phyloP scores from a whole-genome alignment of 257 asterid genomes.

The Perilla frutescens region DNA sequence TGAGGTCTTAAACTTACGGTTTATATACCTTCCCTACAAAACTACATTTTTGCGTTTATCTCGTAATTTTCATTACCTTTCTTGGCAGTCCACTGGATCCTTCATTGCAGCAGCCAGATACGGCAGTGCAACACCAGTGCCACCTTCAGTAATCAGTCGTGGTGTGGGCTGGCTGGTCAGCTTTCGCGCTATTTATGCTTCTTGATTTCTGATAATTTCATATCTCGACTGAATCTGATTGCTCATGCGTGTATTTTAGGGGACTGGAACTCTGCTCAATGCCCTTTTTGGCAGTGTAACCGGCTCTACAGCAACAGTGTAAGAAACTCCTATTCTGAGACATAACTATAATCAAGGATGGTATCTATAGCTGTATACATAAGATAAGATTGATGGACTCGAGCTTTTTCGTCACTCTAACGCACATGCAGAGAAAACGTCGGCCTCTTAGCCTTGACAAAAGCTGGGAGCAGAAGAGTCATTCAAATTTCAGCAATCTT shows the following conservation, averaged over 20 bases:
- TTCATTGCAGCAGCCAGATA: constrained; percentile 85
- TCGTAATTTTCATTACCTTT: background rate
- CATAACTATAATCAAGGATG: no score
- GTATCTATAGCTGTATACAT: no score
- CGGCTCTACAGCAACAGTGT: constrained; percentile 72
- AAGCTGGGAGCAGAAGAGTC: constrained; percentile 82
- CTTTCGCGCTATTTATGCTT: background rate
- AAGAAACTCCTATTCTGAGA: constrained; percentile 34
- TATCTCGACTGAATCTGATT: background rate
- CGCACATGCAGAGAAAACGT: constrained; percentile 63
- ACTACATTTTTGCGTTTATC: background rate
- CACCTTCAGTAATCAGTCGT: constrained; percentile 84
- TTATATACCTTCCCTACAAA: background rate
- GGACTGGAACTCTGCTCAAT: constrained; percentile 67
- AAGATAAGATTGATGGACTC: no score
- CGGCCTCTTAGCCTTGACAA: constrained; percentile 79
- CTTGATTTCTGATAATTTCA: background rate
- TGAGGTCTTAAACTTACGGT: constrained; percentile 54
- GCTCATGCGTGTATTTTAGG: constrained; percentile 46
- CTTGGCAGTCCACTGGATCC: constrained; percentile 70
- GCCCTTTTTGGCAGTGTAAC: constrained; percentile 72
- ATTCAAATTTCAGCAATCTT: constrained; percentile 70
- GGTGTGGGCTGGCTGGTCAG: constrained; percentile 88
- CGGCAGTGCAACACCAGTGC: constrained; percentile 88
- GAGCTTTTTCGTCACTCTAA: no score